phyloP scores from a whole-genome alignment of 1,284 basidiomycete genomes.

The Gymnopus androsaceus region DNA sequence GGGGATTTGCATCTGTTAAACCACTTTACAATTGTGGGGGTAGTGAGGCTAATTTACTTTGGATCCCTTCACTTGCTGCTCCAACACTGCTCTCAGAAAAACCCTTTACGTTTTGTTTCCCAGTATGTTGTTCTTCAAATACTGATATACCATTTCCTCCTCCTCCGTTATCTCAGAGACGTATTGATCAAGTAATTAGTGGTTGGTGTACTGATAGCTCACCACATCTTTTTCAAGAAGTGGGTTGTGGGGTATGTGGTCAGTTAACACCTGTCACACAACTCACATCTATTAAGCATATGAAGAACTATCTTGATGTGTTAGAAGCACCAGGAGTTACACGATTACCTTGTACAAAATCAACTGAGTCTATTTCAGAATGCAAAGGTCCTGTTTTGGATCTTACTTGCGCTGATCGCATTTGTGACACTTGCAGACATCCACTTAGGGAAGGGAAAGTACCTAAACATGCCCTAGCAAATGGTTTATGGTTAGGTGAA shows the following conservation, averaged over 20 bases:
- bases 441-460: constrained; percentile 22
- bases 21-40: too few species aligned
- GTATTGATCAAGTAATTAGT: background rate
- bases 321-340: constrained; percentile 7
- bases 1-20: too few species aligned
- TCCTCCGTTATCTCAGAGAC: background rate
- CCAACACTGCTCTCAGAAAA: too few species aligned
- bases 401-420: constrained; percentile 11
- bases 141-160: constrained; percentile 6
- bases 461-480: constrained; percentile 33
- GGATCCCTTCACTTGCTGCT: too few species aligned
- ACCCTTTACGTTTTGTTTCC: too few species aligned
- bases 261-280: background rate
- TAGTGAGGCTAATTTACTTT: too few species aligned
- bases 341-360: background rate
- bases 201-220: background rate
- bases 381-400: constrained; percentile 23
- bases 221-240: background rate
- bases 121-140: too few species aligned
- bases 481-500: constrained; percentile 40
- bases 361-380: background rate
- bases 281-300: background rate
- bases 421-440: constrained; percentile 21
- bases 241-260: background rate
- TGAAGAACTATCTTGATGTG: background rate